Percentiles rank a stretch among this genome's conserved stretches.
phyloP scores from a whole-genome alignment of 2,329 filamentous ascomycete genomes.

The Myriosclerotinia scirpicola region DNA sequence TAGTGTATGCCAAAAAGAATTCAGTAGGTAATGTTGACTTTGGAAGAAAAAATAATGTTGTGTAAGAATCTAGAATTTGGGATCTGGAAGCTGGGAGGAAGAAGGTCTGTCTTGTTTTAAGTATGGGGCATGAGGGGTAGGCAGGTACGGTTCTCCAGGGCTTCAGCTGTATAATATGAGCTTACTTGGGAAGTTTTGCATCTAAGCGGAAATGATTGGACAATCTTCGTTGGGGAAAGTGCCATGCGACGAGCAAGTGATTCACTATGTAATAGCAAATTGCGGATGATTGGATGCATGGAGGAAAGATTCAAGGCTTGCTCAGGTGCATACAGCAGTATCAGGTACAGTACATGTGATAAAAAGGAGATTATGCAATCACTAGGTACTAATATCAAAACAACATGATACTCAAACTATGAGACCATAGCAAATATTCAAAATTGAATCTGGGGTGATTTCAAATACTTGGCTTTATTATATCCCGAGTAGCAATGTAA shows the following conservation, averaged over 20 bases:
- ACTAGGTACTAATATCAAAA: not conserved
- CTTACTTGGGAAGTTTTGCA: not conserved
- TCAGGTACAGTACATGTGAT: not conserved
- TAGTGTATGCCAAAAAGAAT: constrained; percentile 1
- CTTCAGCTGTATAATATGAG: not conserved
- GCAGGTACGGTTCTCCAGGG: not conserved
- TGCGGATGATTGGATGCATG: not conserved
- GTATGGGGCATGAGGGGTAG: not conserved
- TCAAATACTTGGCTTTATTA: not conserved
- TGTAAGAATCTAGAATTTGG: constrained; percentile 10
- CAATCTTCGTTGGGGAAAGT: constrained; percentile 8
- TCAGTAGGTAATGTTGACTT: constrained; percentile 8
- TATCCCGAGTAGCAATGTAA: constrained; percentile 4
- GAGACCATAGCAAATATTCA: constrained; percentile 1
- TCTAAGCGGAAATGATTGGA: not conserved
- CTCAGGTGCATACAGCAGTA: not conserved
- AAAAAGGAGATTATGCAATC: not conserved
- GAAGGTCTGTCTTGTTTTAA: constrained; percentile 2
- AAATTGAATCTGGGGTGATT: constrained; percentile 13
- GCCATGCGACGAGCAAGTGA: constrained; percentile 7
- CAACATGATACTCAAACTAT: not conserved
- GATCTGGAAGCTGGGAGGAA: constrained; percentile 1
- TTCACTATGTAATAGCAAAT: not conserved
- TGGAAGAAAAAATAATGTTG: not conserved
- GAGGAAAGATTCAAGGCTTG: constrained; percentile 1